phyloP scores from a whole-genome alignment of 257 asterid genomes.

The Solanum raphanifolium region DNA sequence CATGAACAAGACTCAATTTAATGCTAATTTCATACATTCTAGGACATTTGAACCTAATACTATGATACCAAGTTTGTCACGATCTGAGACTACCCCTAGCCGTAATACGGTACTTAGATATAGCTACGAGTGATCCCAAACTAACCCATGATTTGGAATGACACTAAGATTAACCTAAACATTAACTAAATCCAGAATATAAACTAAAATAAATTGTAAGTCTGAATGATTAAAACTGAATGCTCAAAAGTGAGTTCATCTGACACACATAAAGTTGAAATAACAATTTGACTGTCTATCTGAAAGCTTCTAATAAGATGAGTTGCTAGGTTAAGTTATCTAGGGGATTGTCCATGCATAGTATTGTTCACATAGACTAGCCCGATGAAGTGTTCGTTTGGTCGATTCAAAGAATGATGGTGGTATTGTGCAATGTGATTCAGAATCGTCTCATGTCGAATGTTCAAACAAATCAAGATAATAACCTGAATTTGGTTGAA shows the following conservation, averaged over 20 bases:
- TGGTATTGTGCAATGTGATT: not conserved
- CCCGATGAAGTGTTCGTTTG: no score
- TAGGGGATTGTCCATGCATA: not conserved
- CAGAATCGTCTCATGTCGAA: not conserved
- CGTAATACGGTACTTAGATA: not conserved
- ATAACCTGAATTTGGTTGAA: no score
- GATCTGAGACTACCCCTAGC: not conserved
- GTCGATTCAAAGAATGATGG: no score
- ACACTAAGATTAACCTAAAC: not conserved
- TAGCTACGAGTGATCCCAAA: not conserved
- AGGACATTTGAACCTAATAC: not conserved
- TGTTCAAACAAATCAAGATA: not conserved
- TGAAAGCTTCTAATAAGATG: no score
- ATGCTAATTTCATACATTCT: not conserved
- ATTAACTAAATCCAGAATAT: no score
- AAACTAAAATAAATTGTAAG: not conserved
- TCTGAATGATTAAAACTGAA: not conserved
- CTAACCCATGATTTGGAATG: not conserved
- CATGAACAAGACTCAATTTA: no score
- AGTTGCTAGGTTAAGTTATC: not conserved
- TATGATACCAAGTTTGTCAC: no score
- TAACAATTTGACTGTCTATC: no score
- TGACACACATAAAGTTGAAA: no score
- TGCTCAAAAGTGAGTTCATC: not conserved
- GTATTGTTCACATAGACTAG: not conserved